Conservation (phyloP, 164 flowering plant species). For the grape (Vitis vinifera) region DNA sequence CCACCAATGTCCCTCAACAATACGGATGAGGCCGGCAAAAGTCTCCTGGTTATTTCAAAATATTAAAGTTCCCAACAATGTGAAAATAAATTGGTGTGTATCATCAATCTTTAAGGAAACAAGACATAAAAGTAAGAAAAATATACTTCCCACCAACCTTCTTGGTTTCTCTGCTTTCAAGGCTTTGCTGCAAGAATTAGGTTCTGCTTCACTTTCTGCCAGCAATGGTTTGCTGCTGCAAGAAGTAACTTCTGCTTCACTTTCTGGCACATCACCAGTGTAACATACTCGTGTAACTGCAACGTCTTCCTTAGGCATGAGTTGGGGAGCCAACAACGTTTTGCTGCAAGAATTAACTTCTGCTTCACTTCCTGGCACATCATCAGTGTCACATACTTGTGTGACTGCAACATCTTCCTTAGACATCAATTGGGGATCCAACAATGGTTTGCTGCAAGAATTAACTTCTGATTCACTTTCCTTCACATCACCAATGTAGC, state of each 20-base stretch:
- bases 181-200: constrained; percentile 11
- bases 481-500: neutral
- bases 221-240: constrained; percentile 1
- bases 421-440: too few relatives aligned
- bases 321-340: too few relatives aligned
- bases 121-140: neutral
- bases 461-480: too few relatives aligned
- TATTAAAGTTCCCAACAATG: neutral
- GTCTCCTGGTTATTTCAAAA: constrained; percentile 48
- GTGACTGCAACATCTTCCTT: too few relatives aligned
- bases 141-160: constrained; percentile 33
- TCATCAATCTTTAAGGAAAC: neutral
- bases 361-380: neutral
- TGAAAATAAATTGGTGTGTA: neutral
- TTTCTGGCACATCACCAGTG: neutral
- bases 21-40: constrained; percentile 63
- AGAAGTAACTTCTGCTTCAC: constrained; percentile 9
- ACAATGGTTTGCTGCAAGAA: too few relatives aligned
- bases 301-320: too few relatives aligned
- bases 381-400: too few relatives aligned
- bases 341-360: too few relatives aligned
- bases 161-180: constrained; percentile 39
- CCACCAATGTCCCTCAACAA: constrained; percentile 46
- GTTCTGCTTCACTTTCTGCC: constrained; percentile 11
- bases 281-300: too few relatives aligned